Evolutionary conservation across 1,284 basidiomycete genomes (phyloP).

Genomic region (Tremellales sp.): DNA sequence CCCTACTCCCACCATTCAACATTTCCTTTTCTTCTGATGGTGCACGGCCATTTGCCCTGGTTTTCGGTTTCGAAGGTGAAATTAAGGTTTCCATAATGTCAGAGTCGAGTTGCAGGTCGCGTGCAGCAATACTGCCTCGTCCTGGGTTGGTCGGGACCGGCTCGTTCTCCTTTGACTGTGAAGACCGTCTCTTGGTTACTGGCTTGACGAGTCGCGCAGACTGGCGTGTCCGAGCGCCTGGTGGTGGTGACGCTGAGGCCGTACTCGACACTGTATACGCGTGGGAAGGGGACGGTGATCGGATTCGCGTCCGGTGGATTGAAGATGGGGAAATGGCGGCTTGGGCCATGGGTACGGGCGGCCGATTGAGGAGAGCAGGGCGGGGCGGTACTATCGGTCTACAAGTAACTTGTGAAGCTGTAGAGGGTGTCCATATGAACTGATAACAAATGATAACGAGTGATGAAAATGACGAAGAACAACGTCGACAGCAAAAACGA

Average conservation of each 20-base stretch:
- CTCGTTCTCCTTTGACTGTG: background rate
- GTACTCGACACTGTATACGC: background rate
- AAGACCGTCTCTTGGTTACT: background rate
- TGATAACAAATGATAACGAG: too few relatives aligned
- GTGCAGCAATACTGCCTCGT: too few relatives aligned
- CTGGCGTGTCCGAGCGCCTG: background rate
- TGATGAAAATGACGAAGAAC: too few relatives aligned
- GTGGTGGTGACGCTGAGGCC: background rate
- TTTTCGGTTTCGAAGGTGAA: background rate
- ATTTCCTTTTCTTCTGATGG: background rate
- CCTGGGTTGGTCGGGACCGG: too few relatives aligned
- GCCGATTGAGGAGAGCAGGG: too few relatives aligned
- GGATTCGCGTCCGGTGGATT: background rate
- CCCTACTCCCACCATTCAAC: conserved; percentile 11
- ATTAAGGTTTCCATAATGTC: background rate
- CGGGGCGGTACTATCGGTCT: too few relatives aligned
- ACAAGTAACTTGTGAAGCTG: too few relatives aligned
- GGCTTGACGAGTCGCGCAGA: background rate
- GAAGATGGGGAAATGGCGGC: too few relatives aligned
- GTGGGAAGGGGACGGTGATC: background rate
- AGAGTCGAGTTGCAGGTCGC: too few relatives aligned
- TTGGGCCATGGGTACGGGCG: too few relatives aligned
- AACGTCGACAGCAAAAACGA: too few relatives aligned
- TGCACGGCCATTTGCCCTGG: background rate
- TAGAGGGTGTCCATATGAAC: too few relatives aligned